A percentile compares a stretch with the other conserved stretches of the same genome.
Evolutionary conservation across 495 filamentous ascomycete genomes (phyloP).

Genomic region (Xylaria sp.): DNA sequence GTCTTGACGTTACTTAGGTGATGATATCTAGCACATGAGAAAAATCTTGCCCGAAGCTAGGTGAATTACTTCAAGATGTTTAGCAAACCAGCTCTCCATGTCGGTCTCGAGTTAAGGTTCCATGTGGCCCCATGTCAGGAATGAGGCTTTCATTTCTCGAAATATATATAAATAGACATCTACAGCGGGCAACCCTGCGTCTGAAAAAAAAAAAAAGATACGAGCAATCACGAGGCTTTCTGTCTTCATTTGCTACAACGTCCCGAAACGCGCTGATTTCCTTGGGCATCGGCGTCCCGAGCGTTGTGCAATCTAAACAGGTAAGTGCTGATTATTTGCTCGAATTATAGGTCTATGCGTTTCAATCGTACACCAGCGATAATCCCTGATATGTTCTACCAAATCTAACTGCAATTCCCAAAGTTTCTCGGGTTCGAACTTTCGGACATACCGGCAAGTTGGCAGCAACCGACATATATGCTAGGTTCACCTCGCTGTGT

Average conservation of each 20-base stretch:
- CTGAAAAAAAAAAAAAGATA: no score
- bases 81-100: neutral
- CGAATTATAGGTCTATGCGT: constrained; percentile 10
- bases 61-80: neutral
- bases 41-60: neutral
- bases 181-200: neutral
- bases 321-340: neutral
- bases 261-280: neutral
- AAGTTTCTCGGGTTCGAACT: neutral
- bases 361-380: constrained; percentile 8
- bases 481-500: neutral
- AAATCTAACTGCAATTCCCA: neutral
- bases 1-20: neutral
- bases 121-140: neutral
- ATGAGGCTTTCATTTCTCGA: neutral
- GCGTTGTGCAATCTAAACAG: neutral
- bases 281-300: neutral
- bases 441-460: neutral
- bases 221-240: neutral
- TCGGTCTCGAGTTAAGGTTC: neutral
- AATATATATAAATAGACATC: neutral
- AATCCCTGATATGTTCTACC: neutral
- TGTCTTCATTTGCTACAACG: neutral
- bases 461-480: constrained; percentile 3
- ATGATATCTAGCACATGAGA: neutral